Conservation (phyloP, 2,329 filamentous ascomycete species). For the Aspergillus niger region DNA sequence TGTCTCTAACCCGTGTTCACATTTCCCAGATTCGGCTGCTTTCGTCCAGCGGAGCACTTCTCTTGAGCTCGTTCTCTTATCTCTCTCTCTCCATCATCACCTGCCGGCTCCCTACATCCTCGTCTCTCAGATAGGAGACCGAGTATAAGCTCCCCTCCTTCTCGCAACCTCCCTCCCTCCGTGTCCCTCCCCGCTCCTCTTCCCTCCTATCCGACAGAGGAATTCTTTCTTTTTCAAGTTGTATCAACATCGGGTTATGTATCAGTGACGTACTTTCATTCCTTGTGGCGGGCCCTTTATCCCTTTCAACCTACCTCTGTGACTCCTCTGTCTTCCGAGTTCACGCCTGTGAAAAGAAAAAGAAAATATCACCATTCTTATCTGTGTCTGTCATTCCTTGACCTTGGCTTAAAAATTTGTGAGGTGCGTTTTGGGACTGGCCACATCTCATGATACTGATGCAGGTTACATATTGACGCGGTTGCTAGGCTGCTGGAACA, state of each 20-base stretch:
- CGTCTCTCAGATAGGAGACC: background rate
- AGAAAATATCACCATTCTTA: constrained; percentile 9
- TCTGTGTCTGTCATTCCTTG: constrained; percentile 15
- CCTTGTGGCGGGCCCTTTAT: constrained; percentile 27
- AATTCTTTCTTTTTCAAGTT: constrained; percentile 5
- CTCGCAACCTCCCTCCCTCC: background rate
- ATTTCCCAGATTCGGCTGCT: constrained; percentile 16
- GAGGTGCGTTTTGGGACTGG: constrained; percentile 16
- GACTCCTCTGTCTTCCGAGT: constrained; percentile 8
- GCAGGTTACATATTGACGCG: constrained; percentile 18
- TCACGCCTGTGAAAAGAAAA: background rate
- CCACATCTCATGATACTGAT: constrained; percentile 12
- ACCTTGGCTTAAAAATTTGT: constrained; percentile 15
- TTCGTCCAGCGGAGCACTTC: constrained; percentile 19
- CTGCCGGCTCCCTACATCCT: background rate
- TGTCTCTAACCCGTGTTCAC: constrained; percentile 14
- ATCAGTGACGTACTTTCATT: constrained; percentile 31
- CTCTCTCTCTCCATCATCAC: background rate
- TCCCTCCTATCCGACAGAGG: constrained; percentile 9
- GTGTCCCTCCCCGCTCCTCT: background rate
- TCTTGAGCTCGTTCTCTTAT: constrained; percentile 2
- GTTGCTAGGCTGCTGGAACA: constrained; percentile 17
- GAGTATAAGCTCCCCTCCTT: background rate
- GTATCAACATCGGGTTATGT: constrained; percentile 24
- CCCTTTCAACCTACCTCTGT: constrained; percentile 21